Base-by-base conservation (phyloP, 495 filamentous ascomycete species). In the Penicilliopsis zonata region DNA sequence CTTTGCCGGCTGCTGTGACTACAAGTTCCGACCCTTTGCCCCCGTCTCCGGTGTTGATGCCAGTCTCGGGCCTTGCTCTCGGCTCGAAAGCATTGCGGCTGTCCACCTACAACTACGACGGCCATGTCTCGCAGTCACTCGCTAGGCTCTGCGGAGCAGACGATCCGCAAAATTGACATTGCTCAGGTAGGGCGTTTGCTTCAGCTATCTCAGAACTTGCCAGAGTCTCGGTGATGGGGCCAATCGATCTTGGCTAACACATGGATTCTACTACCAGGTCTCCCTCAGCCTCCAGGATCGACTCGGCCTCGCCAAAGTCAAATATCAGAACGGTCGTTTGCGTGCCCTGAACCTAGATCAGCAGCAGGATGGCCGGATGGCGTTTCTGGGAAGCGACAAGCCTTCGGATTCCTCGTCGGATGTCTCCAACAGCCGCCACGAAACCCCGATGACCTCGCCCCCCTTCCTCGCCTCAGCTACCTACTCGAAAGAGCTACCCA, bases 241-340 rank as follows among this genome's bases (percentile, higher is more conserved):
- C n/a, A n/a, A n/a, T n/a, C n/a, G n/a, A n/a, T n/a, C n/a, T n/a
- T n/a, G n/a, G n/a, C 17, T 29, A 31, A 28, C 17, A 25, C 13
- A 16, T 37, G 35, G 13, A 22, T 19, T 17, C 26, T 25, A n/a
- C n/a, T n/a, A n/a, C 23, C 41, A 98, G 90, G 90, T 96, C 58
- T 90, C 86, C 34, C 66, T 87, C 55, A 79, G 76, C 47, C 65
- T 99, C 20, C 84, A 94, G 56, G 82, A 92, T 61, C 85, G 88
- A 27, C 70, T 99, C 20, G 88, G 92, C 42, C 72, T 96, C 31
- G 90, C 90, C 51, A 87, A 83, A 61, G 86, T 94, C 72, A 99
- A 95, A 62, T 83, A 87, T 33, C 82, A 88, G 55, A 77, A 94
- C 57, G 88, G 88, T 40, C 58, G 55, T 33, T 46, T 64, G 17